phyloP scores from a whole-genome alignment of 192 early-diverging fungal genomes.

The Diversispora epigaea region DNA sequence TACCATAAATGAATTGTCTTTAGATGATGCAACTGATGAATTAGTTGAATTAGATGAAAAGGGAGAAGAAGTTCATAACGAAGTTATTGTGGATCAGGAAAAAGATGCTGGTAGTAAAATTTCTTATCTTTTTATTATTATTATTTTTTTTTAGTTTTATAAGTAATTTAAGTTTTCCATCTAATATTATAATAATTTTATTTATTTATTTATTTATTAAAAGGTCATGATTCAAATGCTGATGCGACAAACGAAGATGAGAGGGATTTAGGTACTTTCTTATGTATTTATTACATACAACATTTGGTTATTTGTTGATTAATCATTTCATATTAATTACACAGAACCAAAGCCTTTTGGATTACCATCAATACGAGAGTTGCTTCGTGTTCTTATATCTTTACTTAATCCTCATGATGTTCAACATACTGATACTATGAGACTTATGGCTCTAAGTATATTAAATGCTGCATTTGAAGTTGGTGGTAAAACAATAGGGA shows the following conservation, averaged over 20 bases:
- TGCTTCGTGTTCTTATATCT: slow-evolving; percentile 86
- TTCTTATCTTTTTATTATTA: background rate
- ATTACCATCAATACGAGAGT: slow-evolving; percentile 84
- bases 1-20: background rate
- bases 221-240: background rate
- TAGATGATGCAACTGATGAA: slow-evolving; percentile 5
- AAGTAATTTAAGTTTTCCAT: no score
- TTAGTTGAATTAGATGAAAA: background rate
- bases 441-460: slow-evolving; percentile 86
- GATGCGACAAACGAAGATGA: background rate
- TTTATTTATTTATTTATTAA: no score
- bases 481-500: slow-evolving; percentile 74
- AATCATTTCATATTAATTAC: background rate
- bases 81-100: background rate
- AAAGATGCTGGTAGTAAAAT: background rate
- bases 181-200: no score
- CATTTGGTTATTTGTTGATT: background rate
- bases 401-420: slow-evolving; percentile 87
- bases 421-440: slow-evolving; percentile 92
- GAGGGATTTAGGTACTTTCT: slow-evolving; percentile 15
- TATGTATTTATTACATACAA: slow-evolving; percentile 5
- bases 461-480: slow-evolving; percentile 84
- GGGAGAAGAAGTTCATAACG: background rate
- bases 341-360: slow-evolving; percentile 64
- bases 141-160: background rate